Conservation (phyloP, 345 rosid genomes). For the Populus pruinosa region DNA sequence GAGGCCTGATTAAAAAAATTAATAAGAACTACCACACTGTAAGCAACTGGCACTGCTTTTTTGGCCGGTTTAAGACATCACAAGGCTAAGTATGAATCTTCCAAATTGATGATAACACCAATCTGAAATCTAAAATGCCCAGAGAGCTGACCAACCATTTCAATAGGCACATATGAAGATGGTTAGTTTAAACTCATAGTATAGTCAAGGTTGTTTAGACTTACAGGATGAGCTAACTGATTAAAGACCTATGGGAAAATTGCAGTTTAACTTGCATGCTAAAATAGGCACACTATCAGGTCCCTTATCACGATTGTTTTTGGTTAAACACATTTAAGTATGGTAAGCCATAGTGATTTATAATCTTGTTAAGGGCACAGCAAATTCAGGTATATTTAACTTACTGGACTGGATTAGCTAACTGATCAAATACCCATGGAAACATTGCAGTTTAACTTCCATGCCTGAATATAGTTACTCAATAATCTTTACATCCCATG, state of each 20-base stretch:
- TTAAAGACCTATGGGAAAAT: neutral
- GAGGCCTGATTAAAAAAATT: no score
- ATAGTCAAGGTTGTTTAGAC: neutral
- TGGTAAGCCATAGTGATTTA: neutral
- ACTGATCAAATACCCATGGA: neutral
- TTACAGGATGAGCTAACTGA: neutral
- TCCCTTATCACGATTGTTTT: neutral
- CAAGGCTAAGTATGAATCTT: neutral
- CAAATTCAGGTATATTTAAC: neutral
- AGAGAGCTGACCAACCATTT: neutral
- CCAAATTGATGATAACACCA: neutral
- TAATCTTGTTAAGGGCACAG: no score
- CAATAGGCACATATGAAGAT: neutral
- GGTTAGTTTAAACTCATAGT: neutral
- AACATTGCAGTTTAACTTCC: neutral
- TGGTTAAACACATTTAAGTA: neutral
- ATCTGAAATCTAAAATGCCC: neutral
- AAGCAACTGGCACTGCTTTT: neutral
- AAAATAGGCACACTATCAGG: neutral
- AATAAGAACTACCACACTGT: no score
- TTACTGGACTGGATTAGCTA: neutral
- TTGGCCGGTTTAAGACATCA: neutral
- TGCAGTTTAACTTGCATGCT: neutral
- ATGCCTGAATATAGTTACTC: neutral
- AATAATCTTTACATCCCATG: neutral